These are phyloP conservation scores for Omphalotus guepiniiformis DNA, from an alignment of 768 basidiomycete genomes.

Conservation along the genomic window DNA sequence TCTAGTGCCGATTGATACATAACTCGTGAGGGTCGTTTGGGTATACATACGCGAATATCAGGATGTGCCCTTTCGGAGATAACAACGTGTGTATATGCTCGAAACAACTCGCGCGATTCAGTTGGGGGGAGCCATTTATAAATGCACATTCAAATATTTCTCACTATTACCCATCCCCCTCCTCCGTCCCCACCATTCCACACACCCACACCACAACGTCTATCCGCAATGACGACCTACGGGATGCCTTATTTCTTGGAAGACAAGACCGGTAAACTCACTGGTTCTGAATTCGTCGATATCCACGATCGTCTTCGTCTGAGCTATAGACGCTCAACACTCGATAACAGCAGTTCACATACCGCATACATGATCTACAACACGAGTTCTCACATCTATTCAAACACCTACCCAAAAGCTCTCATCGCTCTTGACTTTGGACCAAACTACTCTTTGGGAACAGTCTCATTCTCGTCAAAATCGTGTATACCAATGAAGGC, in stretches of 20 bases:
- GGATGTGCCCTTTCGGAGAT: too few species aligned
- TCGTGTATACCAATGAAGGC: slow-evolving; percentile 40
- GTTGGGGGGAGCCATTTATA: too few species aligned
- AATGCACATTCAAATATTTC: too few species aligned
- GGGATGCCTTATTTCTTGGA: slow-evolving; percentile 62
- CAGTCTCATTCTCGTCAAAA: slow-evolving; percentile 39
- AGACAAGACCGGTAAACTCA: slow-evolving; percentile 52
- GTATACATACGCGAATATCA: too few species aligned
- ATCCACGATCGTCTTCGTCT: slow-evolving; percentile 57
- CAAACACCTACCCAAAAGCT: slow-evolving; percentile 19
- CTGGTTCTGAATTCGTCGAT: slow-evolving; percentile 57
- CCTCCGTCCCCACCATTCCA: too few species aligned
- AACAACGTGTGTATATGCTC: too few species aligned
- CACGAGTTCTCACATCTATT: slow-evolving; percentile 22
- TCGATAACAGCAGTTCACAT: slow-evolving; percentile 34
- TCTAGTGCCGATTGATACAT: too few species aligned
- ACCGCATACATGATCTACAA: slow-evolving; percentile 54
- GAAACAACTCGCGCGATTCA: too few species aligned
- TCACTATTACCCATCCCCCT: too few species aligned
- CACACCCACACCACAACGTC: too few species aligned
- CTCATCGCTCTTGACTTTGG: slow-evolving; percentile 51
- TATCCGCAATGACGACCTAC: slow-evolving; percentile 39
- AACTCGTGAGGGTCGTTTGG: too few species aligned
- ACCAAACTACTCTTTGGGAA: slow-evolving; percentile 44
- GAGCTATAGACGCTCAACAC: slow-evolving; percentile 42